Conservation (phyloP, 2,329 filamentous ascomycete species). For the Alternaria postmessia region DNA sequence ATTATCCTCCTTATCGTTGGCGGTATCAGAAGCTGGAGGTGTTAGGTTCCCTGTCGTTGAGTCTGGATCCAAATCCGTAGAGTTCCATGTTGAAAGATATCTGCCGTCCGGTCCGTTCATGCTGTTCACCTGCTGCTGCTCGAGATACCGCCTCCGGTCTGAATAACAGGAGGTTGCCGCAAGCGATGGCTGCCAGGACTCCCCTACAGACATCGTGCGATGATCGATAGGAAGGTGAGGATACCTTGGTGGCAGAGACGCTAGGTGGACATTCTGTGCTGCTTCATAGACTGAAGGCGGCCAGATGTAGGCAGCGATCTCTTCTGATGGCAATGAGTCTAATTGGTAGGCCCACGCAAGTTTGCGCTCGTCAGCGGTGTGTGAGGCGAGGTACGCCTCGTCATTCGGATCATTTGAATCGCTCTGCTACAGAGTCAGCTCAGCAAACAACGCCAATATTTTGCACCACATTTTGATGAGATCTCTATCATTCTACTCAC, state of each 20-base stretch:
- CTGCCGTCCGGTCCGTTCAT: background rate
- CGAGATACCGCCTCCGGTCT: background rate
- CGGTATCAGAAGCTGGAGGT: background rate
- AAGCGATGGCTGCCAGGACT: background rate
- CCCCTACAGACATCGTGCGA: background rate
- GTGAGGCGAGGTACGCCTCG: background rate
- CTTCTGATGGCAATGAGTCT: background rate
- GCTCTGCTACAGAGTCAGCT: background rate
- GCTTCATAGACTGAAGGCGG: background rate
- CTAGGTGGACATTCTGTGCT: background rate
- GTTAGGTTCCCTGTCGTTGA: background rate
- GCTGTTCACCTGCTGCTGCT: background rate
- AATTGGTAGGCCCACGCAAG: background rate
- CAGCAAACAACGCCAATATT: background rate
- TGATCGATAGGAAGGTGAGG: background rate
- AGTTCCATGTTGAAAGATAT: background rate
- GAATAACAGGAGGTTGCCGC: too few relatives aligned
- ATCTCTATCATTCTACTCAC: background rate
- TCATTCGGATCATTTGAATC: background rate
- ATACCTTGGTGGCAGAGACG: background rate
- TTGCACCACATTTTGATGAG: background rate
- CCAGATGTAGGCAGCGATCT: background rate
- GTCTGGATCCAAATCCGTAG: too few relatives aligned
- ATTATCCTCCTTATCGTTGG: accelerated
- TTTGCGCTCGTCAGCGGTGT: background rate